These are phyloP conservation scores for Iberis pinnata DNA, from an alignment of 345 rosid species.

Conservation along the genomic window DNA sequence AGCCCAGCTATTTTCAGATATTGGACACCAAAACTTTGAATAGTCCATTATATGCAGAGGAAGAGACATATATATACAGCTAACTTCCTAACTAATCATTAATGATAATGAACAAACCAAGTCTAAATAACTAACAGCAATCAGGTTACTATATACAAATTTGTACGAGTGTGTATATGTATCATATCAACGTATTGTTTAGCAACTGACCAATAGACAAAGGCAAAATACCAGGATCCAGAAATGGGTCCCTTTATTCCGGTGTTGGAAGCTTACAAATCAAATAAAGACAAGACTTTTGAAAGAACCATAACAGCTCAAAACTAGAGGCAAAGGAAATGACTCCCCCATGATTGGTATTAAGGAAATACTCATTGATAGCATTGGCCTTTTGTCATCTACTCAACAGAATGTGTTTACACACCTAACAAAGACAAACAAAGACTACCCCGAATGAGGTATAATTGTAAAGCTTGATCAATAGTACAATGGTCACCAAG, in stretches of 20 bases:
- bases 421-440: slow-evolving; percentile 22
- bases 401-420: slow-evolving; percentile 1
- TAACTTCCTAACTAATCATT: no score
- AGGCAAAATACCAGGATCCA: slow-evolving; percentile 3
- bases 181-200: no score
- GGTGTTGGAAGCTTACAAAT: slow-evolving; percentile 11
- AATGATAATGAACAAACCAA: slow-evolving; percentile 2
- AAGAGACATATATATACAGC: not conserved
- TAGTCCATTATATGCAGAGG: no score
- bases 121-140: not conserved
- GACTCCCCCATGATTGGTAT: not conserved
- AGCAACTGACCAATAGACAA: no score
- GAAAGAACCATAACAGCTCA: slow-evolving; percentile 10
- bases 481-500: not conserved
- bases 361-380: not conserved
- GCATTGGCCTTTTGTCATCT: slow-evolving; percentile 7
- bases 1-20: not conserved
- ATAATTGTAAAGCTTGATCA: not conserved
- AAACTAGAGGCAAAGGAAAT: slow-evolving; percentile 10
- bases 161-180: no score
- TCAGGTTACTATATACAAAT: not conserved
- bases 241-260: slow-evolving; percentile 3
- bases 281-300: not conserved
- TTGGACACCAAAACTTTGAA: no score
- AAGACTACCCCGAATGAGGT: not conserved